Conservation (phyloP, 768 basidiomycete genomes). For the Leccinum variicolor region DNA sequence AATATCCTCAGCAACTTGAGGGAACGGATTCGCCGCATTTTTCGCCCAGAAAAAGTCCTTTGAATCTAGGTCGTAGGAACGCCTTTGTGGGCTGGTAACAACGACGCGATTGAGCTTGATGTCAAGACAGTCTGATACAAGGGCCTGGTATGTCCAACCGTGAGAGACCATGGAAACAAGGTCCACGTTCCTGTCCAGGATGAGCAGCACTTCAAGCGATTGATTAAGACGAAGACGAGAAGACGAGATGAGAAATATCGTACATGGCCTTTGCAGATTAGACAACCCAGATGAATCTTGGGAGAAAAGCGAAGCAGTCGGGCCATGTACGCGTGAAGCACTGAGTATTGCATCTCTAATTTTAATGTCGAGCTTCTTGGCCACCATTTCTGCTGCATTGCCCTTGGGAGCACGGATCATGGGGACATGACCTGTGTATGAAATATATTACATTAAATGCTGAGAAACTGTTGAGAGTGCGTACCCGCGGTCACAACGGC, state of each 20-base stretch:
- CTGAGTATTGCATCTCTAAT: conserved; percentile 82
- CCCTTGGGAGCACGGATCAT: conserved; percentile 77
- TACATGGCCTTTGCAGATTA: conserved; percentile 84
- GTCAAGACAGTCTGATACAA: conserved; percentile 95
- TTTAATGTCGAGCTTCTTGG: conserved; percentile 89
- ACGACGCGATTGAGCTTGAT: conserved; percentile 96
- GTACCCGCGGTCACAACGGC: conserved; percentile 84
- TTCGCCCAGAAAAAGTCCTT: conserved; percentile 99
- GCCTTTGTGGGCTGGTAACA: conserved; percentile 69
- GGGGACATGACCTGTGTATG: background rate
- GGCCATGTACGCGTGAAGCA: conserved; percentile 56
- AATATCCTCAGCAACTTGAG: conserved; percentile 97
- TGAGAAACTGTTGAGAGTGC: conserved; percentile 15
- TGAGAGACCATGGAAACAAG: conserved; percentile 91
- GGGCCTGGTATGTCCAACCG: conserved; percentile 98
- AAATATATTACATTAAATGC: background rate
- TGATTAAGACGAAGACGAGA: conserved; percentile 8
- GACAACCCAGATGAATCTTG: conserved; percentile 82
- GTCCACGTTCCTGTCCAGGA: conserved; percentile 94
- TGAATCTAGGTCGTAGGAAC: conserved; percentile 92
- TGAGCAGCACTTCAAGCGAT: conserved; percentile 69
- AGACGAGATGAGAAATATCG: conserved; percentile 23
- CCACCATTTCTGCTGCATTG: conserved; percentile 99
- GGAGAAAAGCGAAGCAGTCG: conserved; percentile 63
- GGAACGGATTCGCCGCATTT: conserved; percentile 95